Percentiles rank a stretch among this genome's conserved stretches.
Evolutionary conservation across 768 basidiomycete species (phyloP).

Genomic region (Pleurotus tuoliensis): DNA sequence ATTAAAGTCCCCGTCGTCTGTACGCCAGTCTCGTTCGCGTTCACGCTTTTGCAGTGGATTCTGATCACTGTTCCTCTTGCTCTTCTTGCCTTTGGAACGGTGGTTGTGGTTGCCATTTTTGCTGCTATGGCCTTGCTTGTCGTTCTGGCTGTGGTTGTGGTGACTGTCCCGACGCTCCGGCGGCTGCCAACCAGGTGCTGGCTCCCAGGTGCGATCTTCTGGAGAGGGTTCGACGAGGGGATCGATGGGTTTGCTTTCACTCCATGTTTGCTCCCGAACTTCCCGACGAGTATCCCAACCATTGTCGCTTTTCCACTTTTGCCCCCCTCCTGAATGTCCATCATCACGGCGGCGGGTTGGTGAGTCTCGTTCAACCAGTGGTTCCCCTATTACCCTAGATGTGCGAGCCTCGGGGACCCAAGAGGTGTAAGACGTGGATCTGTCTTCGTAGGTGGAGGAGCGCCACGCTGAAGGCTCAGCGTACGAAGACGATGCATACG

Average conservation of each 20-base stretch:
- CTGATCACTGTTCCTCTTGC: constrained; percentile 29
- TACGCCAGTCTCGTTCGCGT: constrained; percentile 39
- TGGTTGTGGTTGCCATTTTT: constrained; percentile 22
- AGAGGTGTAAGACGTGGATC: constrained; percentile 34
- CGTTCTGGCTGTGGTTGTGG: constrained; percentile 22
- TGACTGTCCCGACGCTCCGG: constrained; percentile 38
- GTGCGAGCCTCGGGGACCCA: constrained; percentile 43
- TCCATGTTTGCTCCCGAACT: constrained; percentile 31
- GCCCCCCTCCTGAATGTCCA: constrained; percentile 35
- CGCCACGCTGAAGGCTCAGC: constrained; percentile 42
- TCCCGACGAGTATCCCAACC: constrained; percentile 54
- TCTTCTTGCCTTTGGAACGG: constrained; percentile 16
- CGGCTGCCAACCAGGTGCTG: constrained; percentile 64
- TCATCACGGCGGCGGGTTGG: constrained; percentile 33
- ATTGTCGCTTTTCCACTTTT: constrained; percentile 40
- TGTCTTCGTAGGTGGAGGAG: constrained; percentile 34
- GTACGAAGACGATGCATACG: constrained; percentile 39
- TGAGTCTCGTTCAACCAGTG: constrained; percentile 17
- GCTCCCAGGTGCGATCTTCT: constrained; percentile 69
- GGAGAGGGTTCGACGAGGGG: constrained; percentile 17
- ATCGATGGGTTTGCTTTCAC: constrained; percentile 23
- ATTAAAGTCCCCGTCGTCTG: constrained; percentile 67
- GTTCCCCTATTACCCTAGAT: constrained; percentile 20
- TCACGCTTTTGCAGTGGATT: constrained; percentile 30
- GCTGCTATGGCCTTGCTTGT: constrained; percentile 17